Conservation (phyloP, 129 eudicot genomes). For the Helichrysum umbraculigerum region DNA sequence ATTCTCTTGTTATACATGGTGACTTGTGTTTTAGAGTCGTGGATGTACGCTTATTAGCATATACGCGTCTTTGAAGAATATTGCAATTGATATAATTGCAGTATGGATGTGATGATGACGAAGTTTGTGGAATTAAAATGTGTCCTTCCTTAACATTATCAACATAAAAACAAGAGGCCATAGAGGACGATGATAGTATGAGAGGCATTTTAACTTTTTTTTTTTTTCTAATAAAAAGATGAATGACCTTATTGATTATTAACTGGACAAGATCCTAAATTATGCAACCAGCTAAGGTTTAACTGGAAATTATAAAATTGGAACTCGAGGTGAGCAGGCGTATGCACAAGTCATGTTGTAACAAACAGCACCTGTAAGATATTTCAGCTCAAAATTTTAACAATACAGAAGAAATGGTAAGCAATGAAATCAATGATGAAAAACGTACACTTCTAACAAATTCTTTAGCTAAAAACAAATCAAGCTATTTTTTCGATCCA, state of each 20-base stretch:
- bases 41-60: constrained; percentile 14
- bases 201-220: constrained; percentile 31
- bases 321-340: constrained; percentile 5
- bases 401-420: constrained; percentile 8
- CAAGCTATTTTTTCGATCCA: too few relatives aligned
- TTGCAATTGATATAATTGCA: constrained; percentile 4
- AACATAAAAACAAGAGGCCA: constrained; percentile 31
- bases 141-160: constrained; percentile 24
- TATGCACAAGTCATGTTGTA: neutral
- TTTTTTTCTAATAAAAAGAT: neutral
- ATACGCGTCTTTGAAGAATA: neutral
- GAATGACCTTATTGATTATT: constrained; percentile 10
- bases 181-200: constrained; percentile 35
- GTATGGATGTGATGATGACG: constrained; percentile 5
- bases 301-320: constrained; percentile 10
- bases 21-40: constrained; percentile 26
- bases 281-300: neutral
- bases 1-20: constrained; percentile 17
- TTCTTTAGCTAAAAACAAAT: neutral
- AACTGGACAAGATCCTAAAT: neutral
- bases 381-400: neutral
- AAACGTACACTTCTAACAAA: neutral
- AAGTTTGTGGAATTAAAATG: constrained; percentile 14
- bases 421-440: neutral
- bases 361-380: constrained; percentile 26